These are phyloP conservation scores for Brassica juncea DNA, from an alignment of 345 rosid genomes.

Conservation along the genomic window DNA sequence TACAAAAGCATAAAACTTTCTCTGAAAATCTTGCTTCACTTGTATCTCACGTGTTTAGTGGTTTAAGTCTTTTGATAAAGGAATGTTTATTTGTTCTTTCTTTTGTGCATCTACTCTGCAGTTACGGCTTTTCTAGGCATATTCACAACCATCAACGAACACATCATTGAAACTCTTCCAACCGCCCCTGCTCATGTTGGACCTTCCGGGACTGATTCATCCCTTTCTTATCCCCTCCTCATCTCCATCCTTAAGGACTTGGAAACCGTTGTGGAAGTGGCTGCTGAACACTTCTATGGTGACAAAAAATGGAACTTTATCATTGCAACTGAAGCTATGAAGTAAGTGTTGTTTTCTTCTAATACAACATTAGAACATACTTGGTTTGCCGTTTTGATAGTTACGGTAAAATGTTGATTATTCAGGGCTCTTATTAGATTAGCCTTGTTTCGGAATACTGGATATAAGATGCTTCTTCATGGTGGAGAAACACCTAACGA, in stretches of 20 bases:
- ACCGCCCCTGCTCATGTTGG: slow-evolving; percentile 38
- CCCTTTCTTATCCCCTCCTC: slow-evolving; percentile 72
- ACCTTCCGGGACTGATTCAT: slow-evolving; percentile 39
- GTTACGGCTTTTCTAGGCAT: slow-evolving; percentile 84
- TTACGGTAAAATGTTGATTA: background rate
- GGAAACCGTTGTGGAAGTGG: slow-evolving; percentile 89
- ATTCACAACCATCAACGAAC: slow-evolving; percentile 79
- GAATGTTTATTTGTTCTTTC: slow-evolving; percentile 1
- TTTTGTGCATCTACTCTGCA: slow-evolving; percentile 47
- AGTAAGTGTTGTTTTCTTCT: slow-evolving; percentile 50
- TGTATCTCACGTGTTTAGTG: background rate
- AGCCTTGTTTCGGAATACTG: slow-evolving; percentile 67
- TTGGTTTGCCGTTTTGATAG: no score
- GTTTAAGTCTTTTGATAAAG: background rate
- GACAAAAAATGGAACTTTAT: slow-evolving; percentile 89
- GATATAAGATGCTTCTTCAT: slow-evolving; percentile 91
- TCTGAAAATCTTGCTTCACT: background rate
- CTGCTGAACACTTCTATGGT: slow-evolving; percentile 80
- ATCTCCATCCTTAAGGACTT: slow-evolving; percentile 79
- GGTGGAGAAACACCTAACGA: slow-evolving; percentile 77
- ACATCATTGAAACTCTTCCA: slow-evolving; percentile 74
- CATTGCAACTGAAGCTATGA: slow-evolving; percentile 75
- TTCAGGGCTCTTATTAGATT: slow-evolving; percentile 70
- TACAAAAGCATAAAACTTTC: no score
- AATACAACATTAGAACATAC: no score